phyloP scores from a whole-genome alignment of 352 stramenopile species.

The Thraustochytrium sp. region DNA sequence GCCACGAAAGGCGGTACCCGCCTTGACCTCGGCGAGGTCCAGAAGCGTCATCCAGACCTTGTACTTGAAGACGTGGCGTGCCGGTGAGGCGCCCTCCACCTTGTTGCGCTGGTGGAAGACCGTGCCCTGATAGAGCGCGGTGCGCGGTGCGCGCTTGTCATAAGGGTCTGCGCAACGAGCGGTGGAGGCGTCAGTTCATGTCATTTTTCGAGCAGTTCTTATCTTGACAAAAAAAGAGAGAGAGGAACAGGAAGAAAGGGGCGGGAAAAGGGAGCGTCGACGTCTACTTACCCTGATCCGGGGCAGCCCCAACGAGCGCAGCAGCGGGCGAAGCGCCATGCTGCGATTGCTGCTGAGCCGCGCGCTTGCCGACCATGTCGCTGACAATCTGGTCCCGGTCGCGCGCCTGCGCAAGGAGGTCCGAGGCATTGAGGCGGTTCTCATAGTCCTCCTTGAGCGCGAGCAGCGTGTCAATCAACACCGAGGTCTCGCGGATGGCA shows the following conservation, averaged over 20 bases:
- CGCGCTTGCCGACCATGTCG: neutral
- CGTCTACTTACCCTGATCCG: neutral
- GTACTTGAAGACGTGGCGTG: conserved; percentile 25
- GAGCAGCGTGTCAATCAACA: conserved; percentile 26
- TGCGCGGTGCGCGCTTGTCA: neutral
- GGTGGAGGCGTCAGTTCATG: no score
- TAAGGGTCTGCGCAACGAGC: neutral
- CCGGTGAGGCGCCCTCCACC: neutral
- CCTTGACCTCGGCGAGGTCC: conserved; percentile 9
- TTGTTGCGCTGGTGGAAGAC: conserved; percentile 34
- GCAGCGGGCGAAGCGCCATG: neutral
- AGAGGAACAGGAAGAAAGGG: neutral
- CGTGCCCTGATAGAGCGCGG: conserved; percentile 10
- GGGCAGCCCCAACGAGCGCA: neutral
- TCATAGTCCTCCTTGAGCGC: conserved; percentile 28
- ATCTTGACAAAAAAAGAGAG: no score
- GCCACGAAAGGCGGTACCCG: neutral
- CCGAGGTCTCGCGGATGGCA: conserved; percentile 6
- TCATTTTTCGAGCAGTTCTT: no score
- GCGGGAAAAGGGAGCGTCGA: neutral
- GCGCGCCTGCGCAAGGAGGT: conserved; percentile 1
- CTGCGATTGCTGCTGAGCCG: neutral
- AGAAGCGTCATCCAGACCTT: conserved; percentile 39
- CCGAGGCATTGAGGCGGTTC: conserved; percentile 11
- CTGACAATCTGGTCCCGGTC: neutral